Evolutionary conservation across 2,329 filamentous ascomycete genomes (phyloP), one percentile per base, ranked within the genome.

Genomic region (Chaetoscypha palmicola): DNA sequence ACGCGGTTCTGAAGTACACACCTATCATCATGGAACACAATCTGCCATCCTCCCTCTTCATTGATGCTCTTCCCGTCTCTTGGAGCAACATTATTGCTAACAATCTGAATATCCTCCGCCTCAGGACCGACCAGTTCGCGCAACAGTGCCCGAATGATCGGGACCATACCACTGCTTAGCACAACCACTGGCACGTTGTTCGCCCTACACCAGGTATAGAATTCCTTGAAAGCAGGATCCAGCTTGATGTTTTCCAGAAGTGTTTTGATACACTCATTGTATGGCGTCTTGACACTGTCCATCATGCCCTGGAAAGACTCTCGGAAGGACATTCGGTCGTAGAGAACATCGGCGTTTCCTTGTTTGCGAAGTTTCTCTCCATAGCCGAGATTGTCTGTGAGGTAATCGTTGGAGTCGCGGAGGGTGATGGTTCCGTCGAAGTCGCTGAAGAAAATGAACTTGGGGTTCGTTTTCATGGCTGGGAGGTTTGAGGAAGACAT

Each of bases 371-470:
- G 76, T 50, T 76, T 79, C 21, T 66, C 61, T 39, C 92, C 92
- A 62, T 83, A 95, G 50, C 92, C 92, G 49, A 96, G 76, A 67
- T 86, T 92, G 70, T 97, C 92, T 46, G 90, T 96, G 79, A 91
- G 71, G 65, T 66, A 77, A 66, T 79, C 77, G 62, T 81, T 83
- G 62, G 71, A 76, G 66, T 82, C 79, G 58, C 76, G 70, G 43
- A 73, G 74, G 38, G 91, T 96, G 63, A 96, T 91, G 42, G 90
- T 97, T 60, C 92, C 92, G 67, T 98, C 92, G 63, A 97, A 97
- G 69, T 98, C 92, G 56, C 90, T 95, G 73, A 97, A 97, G 77
- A 98, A 96, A 72, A 98, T 90, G 71, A 87, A 86, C 68, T 88
- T 85, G 40, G 90, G 90, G 63, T 84, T 80, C 46, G 72, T 79